Conservation (phyloP, 1,139 yeast genomes). For the Zhuliangozyma blackwelliae region DNA sequence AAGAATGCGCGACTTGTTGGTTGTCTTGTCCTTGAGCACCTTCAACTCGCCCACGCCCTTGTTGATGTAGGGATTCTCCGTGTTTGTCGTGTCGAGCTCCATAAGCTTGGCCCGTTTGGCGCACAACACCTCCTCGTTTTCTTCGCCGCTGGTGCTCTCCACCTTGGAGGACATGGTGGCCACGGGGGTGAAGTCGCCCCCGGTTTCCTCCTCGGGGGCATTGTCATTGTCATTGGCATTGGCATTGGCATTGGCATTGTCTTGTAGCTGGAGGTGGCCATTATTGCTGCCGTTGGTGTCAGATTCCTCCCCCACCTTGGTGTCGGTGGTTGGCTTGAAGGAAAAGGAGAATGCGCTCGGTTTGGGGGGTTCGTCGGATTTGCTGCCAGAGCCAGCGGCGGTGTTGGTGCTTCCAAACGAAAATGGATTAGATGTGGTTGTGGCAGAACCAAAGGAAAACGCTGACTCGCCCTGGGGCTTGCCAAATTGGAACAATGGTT, state of each 20-base stretch:
- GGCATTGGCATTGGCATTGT: slow-evolving; percentile 7
- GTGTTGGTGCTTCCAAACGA: slow-evolving; percentile 1
- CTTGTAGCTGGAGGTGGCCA: slow-evolving; percentile 5
- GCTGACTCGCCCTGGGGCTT: slow-evolving; percentile 1
- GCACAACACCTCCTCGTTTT: slow-evolving; percentile 62
- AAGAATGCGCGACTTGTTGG: slow-evolving; percentile 63
- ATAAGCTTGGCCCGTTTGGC: slow-evolving; percentile 72
- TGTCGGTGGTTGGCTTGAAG: too few relatives aligned
- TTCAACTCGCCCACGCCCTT: slow-evolving; percentile 84
- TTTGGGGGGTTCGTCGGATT: too few relatives aligned
- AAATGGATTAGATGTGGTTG: slow-evolving; percentile 7
- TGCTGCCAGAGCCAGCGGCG: too few relatives aligned
- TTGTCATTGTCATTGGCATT: slow-evolving; percentile 11
- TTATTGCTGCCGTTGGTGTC: slow-evolving; percentile 12
- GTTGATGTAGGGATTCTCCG: slow-evolving; percentile 47
- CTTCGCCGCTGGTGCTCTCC: slow-evolving; percentile 74
- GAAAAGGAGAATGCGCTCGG: too few relatives aligned
- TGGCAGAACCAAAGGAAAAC: slow-evolving; percentile 14
- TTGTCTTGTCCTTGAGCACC: slow-evolving; percentile 55
- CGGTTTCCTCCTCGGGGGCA: slow-evolving; percentile 31
- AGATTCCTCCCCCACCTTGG: too few relatives aligned
- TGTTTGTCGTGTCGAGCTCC: slow-evolving; percentile 50
- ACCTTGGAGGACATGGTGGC: slow-evolving; percentile 41
- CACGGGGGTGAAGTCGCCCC: slow-evolving; percentile 46
- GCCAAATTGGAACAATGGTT: too few relatives aligned